Conservation (phyloP, 2,329 filamentous ascomycete species). For the Chaetothyriales sp. region DNA sequence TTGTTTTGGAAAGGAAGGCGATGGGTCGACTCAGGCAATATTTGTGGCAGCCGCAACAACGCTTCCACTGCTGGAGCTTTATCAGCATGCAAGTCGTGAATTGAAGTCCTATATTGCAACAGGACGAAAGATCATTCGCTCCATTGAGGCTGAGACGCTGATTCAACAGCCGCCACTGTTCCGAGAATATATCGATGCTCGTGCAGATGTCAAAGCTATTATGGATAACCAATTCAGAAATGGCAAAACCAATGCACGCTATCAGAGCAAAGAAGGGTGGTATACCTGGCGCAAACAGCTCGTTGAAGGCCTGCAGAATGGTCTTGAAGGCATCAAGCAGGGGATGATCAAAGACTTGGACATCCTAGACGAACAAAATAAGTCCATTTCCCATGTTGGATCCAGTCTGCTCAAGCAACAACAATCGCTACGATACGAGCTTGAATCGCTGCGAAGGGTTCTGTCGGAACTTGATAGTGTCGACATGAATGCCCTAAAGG, state of each 20-base stretch:
- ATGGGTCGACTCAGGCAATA: slow-evolving; percentile 7
- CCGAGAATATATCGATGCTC: slow-evolving; percentile 74
- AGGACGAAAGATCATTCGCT: slow-evolving; percentile 73
- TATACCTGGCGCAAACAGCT: slow-evolving; percentile 95
- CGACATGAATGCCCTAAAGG: slow-evolving; percentile 48
- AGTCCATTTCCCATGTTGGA: slow-evolving; percentile 50
- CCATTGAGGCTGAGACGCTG: slow-evolving; percentile 77
- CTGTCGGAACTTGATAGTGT: slow-evolving; percentile 55
- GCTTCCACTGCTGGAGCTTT: slow-evolving; percentile 82
- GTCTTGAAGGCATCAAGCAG: slow-evolving; percentile 57
- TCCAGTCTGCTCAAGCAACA: slow-evolving; percentile 49
- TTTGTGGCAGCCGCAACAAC: slow-evolving; percentile 73
- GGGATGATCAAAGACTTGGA: slow-evolving; percentile 63
- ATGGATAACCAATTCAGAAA: slow-evolving; percentile 98
- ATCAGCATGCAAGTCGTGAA: slow-evolving; percentile 76
- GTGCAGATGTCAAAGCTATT: slow-evolving; percentile 63
- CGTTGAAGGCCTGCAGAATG: slow-evolving; percentile 65
- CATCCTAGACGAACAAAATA: slow-evolving; percentile 51
- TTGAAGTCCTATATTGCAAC: slow-evolving; percentile 94
- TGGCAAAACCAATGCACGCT: slow-evolving; percentile 78
- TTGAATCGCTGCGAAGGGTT: slow-evolving; percentile 52
- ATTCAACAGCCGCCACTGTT: slow-evolving; percentile 86
- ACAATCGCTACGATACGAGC: slow-evolving; percentile 47
- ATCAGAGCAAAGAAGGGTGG: slow-evolving; percentile 92
- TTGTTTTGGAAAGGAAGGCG: slow-evolving; percentile 29